These are phyloP conservation scores for Adansonia rubrostipa DNA, from an alignment of 441 rosid species.

Conservation along the genomic window DNA sequence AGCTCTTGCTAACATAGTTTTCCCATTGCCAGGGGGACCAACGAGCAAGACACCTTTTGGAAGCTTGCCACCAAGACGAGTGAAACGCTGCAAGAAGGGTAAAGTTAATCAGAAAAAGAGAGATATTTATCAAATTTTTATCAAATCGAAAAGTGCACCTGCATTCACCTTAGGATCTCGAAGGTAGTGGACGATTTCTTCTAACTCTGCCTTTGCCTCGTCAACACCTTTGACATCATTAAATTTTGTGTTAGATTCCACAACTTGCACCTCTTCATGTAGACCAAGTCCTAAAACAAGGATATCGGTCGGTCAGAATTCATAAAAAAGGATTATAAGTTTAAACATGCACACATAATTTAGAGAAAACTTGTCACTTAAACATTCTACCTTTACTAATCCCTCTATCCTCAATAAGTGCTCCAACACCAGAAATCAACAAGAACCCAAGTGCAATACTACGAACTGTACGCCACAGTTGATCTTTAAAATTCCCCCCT, in stretches of 20 bases:
- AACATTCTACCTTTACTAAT: conserved; percentile 70
- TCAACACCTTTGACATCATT: conserved; percentile 94
- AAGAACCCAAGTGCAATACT: conserved; percentile 74
- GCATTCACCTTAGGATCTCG: conserved; percentile 86
- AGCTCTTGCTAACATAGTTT: conserved; percentile 97
- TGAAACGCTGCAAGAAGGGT: conserved; percentile 70
- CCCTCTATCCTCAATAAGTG: conserved; percentile 91
- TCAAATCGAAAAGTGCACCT: not conserved
- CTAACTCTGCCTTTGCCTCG: conserved; percentile 94
- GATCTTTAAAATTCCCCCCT: conserved; percentile 90
- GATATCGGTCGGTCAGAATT: conserved; percentile 7
- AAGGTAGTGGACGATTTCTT: conserved; percentile 95
- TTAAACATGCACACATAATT: conserved; percentile 14
- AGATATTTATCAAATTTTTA: not conserved
- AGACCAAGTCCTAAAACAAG: conserved; percentile 73
- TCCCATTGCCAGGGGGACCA: conserved; percentile 99
- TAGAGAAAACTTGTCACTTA: not conserved
- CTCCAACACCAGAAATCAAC: conserved; percentile 88
- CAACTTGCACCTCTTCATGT: conserved; percentile 94
- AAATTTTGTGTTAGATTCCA: conserved; percentile 90
- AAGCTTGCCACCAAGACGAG: conserved; percentile 97
- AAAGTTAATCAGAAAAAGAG: not conserved
- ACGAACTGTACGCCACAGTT: conserved; percentile 91
- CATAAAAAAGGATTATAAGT: conserved; percentile 15
- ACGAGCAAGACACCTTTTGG: conserved; percentile 96